Base-by-base conservation (phyloP, 192 early-diverging fungal species). In the Jimgerdemannia flammicorona region DNA sequence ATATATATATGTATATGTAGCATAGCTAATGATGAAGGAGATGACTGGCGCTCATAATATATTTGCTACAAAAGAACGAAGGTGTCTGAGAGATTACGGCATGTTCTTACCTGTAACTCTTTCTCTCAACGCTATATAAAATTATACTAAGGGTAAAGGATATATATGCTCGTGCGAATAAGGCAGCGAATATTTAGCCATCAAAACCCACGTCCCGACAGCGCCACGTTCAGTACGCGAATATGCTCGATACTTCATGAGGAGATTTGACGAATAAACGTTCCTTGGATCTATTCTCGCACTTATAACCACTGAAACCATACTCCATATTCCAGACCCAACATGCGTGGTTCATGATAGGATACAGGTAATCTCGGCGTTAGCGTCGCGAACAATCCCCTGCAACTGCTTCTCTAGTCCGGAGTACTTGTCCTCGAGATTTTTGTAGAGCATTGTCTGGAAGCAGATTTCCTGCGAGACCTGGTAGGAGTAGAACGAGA, bases 401-500 rank as follows among this genome's bases (percentile, higher is more conserved):
- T 82, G 82, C 6, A 79, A 44, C 18, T 83, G 79, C 17, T 74
- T 78, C 70, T 88, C 81, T 2, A 82, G 40, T 3, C 71, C 18
- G 3, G 70, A 43, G 17, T 71, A 66, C 64, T 84, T 86, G 19
- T 81, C 80, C 72, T 86, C 80, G 14, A 79, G 40, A 54, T 71
- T 78, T 29, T 79, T 81, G 40, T 79, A 74, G 1, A 84, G n/a
- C 65, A 85, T 73, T 2, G 81, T 74, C 43, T 80, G 79, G 20
- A 80, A 81, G 29, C 67, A 77, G 9, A 79, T 63, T 54, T 91
- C 92, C 49, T 91, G 92, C 0, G 90, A 80, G 0, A 78, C 78
- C 71, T 93, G 92, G 74, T 91, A 91, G 2, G 88, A 84, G 82
- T 88, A 91, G 67, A 93, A 93, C 0, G 88, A 85, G 18, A 92